Conservation (phyloP, 768 basidiomycete species). For the Paxillus rubicundulus region DNA sequence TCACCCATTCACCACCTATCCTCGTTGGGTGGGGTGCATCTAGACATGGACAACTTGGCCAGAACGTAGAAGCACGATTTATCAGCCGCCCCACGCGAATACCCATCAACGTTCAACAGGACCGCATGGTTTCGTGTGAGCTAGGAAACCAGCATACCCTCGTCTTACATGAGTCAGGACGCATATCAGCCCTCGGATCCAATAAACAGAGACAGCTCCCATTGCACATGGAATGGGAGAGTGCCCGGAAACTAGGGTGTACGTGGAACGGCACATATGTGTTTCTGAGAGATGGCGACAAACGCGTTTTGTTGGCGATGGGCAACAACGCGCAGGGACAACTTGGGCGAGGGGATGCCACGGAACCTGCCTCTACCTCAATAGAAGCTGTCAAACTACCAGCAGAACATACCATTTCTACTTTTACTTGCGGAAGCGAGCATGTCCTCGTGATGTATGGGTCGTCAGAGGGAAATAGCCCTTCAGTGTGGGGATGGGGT, state of each 20-base stretch:
- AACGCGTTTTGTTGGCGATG: slow-evolving; percentile 42
- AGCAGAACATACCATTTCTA: slow-evolving; percentile 26
- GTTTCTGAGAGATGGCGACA: slow-evolving; percentile 20
- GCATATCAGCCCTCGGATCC: slow-evolving; percentile 58
- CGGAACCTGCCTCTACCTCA: background rate
- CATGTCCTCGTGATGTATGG: slow-evolving; percentile 55
- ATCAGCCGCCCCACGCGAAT: slow-evolving; percentile 34
- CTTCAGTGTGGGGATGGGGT: slow-evolving; percentile 78
- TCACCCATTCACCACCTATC: slow-evolving; percentile 21
- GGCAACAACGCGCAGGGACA: slow-evolving; percentile 63
- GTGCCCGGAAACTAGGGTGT: slow-evolving; percentile 44
- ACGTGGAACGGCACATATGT: slow-evolving; percentile 83
- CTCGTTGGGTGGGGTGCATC: slow-evolving; percentile 81
- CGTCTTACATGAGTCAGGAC: slow-evolving; percentile 44
- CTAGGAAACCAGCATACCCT: slow-evolving; percentile 57
- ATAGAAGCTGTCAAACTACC: slow-evolving; percentile 19
- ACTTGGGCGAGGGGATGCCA: slow-evolving; percentile 44
- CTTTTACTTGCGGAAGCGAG: slow-evolving; percentile 78
- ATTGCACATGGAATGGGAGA: slow-evolving; percentile 26
- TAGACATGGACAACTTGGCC: slow-evolving; percentile 83
- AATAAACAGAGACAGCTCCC: slow-evolving; percentile 67
- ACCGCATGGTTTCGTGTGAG: slow-evolving; percentile 34
- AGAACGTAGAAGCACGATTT: slow-evolving; percentile 12
- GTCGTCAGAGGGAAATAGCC: slow-evolving; percentile 24
- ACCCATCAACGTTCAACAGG: slow-evolving; percentile 24